Conservation (phyloP, 1,284 basidiomycete genomes). For the Volvariella surrecta region DNA sequence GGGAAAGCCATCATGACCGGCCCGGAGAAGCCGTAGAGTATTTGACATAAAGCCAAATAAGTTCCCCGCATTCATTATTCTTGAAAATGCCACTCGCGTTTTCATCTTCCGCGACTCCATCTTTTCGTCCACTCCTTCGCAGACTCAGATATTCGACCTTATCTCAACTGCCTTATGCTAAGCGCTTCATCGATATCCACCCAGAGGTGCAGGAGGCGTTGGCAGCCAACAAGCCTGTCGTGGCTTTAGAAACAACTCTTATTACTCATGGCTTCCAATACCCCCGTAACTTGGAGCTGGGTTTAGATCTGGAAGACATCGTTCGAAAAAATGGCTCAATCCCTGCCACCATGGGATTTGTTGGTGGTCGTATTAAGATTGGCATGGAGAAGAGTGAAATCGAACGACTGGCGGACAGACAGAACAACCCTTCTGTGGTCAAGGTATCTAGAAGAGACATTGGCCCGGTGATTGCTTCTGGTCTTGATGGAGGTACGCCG, state of each 20-base stretch:
- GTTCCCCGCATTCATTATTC: no score
- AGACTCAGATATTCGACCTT: not conserved
- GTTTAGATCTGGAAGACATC: conserved; percentile 67
- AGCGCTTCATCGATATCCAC: conserved; percentile 47
- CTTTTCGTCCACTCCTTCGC: no score
- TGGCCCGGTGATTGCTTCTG: conserved; percentile 62
- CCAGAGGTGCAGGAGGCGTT: conserved; percentile 76
- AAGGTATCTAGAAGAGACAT: conserved; percentile 91
- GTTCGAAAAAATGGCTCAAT: conserved; percentile 72
- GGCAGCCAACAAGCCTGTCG: conserved; percentile 45
- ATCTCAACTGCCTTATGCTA: not conserved
- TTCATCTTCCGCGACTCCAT: no score
- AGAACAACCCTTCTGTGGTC: conserved; percentile 30
- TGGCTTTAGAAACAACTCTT: conserved; percentile 83
- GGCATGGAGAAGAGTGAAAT: conserved; percentile 69
- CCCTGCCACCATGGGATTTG: conserved; percentile 88
- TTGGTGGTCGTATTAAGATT: conserved; percentile 81
- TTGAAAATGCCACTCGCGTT: no score
- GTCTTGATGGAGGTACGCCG: conserved; percentile 65
- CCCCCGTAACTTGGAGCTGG: conserved; percentile 72
- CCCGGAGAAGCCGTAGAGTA: conserved; percentile 1
- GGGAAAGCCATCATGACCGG: conserved; percentile 10
- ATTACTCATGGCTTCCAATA: conserved; percentile 88
- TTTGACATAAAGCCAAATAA: no score
- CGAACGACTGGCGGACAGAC: conserved; percentile 60